These are phyloP conservation scores for Thelonectria olida DNA, from an alignment of 2,329 filamentous ascomycete species.

Conservation along the genomic window DNA sequence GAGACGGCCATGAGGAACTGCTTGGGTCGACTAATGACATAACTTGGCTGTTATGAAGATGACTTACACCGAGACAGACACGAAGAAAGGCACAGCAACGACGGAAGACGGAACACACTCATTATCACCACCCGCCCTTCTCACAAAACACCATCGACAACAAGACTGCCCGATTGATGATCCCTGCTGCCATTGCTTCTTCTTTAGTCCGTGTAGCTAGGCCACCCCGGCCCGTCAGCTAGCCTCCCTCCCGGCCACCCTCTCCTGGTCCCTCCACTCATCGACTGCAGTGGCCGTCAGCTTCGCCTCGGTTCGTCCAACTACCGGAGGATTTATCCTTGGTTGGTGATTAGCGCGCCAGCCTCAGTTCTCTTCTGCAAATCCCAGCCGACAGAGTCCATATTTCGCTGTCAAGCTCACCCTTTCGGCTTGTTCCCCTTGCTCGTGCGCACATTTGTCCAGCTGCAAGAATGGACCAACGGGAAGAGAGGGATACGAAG, in stretches of 20 bases:
- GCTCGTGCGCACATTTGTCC: too few relatives aligned
- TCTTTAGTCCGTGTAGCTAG: too few relatives aligned
- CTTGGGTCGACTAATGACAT: too few relatives aligned
- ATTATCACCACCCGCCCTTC: too few relatives aligned
- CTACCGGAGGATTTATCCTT: not conserved
- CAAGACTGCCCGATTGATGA: not conserved
- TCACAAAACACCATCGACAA: too few relatives aligned
- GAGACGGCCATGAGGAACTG: too few relatives aligned
- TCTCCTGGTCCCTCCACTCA: not conserved
- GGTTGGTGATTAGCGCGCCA: not conserved
- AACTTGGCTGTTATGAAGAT: too few relatives aligned
- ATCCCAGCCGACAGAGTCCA: too few relatives aligned
- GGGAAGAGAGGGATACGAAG: not conserved
- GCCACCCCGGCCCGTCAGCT: not conserved
- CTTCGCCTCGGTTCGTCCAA: not conserved
- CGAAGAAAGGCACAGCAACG: too few relatives aligned
- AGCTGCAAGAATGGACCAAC: not conserved
- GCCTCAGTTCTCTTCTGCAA: not conserved
- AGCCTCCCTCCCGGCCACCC: not conserved
- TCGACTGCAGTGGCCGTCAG: not conserved
- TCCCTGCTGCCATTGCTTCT: not conserved
- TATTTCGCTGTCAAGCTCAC: not conserved
- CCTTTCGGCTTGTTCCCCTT: too few relatives aligned
- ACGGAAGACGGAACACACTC: too few relatives aligned
- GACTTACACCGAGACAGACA: too few relatives aligned